phyloP scores from a whole-genome alignment of 1,139 yeast genomes.

The Arxiozyma bovina region DNA sequence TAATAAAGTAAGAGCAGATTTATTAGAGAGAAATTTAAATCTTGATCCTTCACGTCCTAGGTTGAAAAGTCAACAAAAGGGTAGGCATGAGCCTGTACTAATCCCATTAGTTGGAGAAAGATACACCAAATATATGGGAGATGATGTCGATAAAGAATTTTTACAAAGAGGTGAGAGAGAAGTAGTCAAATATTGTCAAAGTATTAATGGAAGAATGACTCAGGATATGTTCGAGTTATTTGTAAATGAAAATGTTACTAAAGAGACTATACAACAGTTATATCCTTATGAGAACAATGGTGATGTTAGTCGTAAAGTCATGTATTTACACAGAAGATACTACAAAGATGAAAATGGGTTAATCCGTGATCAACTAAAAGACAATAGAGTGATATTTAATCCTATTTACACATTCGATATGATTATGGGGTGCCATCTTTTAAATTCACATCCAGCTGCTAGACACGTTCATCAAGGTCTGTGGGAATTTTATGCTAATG shows the following conservation, averaged over 20 bases:
- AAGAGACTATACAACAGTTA: conserved; percentile 15
- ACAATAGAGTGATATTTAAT: conserved; percentile 24
- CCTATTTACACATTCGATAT: conserved; percentile 26
- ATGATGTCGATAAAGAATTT: conserved; percentile 14
- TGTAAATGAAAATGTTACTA: conserved; percentile 15
- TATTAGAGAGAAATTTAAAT: background rate
- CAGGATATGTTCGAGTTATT: conserved; percentile 24
- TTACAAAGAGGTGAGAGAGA: conserved; percentile 22
- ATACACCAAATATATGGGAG: conserved; percentile 10
- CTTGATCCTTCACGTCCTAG: background rate
- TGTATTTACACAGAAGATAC: conserved; percentile 23
- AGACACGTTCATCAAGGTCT: conserved; percentile 16
- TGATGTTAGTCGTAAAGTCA: conserved; percentile 17
- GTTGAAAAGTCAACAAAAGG: background rate
- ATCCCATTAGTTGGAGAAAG: conserved; percentile 18
- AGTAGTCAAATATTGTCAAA: conserved; percentile 17
- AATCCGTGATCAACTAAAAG: conserved; percentile 22
- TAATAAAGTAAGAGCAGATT: background rate
- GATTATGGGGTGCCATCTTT: conserved; percentile 25
- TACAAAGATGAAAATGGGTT: conserved; percentile 15
- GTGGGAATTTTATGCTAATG: conserved; percentile 21
- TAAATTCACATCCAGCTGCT: conserved; percentile 23
- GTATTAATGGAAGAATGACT: conserved; percentile 23
- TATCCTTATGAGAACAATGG: conserved; percentile 17
- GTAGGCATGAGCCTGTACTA: background rate